These are phyloP conservation scores for Hymenoscyphus infarciens DNA, from an alignment of 2,329 filamentous ascomycete species.

Conservation along the genomic window DNA sequence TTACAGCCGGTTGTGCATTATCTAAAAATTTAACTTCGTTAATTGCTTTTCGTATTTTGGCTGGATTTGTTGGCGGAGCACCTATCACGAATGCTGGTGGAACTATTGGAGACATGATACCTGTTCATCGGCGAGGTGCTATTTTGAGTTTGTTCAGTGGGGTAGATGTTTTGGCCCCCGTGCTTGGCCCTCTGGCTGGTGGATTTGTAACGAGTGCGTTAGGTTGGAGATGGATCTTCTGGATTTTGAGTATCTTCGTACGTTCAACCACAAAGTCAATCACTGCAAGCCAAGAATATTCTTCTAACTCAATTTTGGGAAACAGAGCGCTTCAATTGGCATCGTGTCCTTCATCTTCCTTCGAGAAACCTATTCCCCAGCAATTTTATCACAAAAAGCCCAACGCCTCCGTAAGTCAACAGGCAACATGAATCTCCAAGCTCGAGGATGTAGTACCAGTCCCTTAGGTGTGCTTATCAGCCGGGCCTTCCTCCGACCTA, in stretches of 20 bases:
- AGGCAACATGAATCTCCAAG: conserved; percentile 48
- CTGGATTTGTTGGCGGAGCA: conserved; percentile 55
- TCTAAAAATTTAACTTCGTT: conserved; percentile 39
- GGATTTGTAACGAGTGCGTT: conserved; percentile 44
- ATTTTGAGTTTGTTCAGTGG: conserved; percentile 51
- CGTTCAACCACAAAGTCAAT: conserved; percentile 14
- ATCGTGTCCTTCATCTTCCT: conserved; percentile 19
- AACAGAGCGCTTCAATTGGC: conserved; percentile 27
- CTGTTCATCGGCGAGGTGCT: conserved; percentile 51
- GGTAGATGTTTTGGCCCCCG: conserved; percentile 39
- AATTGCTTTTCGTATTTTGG: conserved; percentile 56
- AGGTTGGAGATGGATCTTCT: conserved; percentile 45
- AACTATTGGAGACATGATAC: conserved; percentile 62
- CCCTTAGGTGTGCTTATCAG: conserved; percentile 34
- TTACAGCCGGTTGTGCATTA: not conserved
- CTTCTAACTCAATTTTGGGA: conserved; percentile 25
- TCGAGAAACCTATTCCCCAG: conserved; percentile 46
- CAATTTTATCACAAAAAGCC: conserved; percentile 44
- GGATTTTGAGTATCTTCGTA: conserved; percentile 37
- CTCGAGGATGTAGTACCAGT: conserved; percentile 33
- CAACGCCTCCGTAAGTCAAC: conserved; percentile 45
- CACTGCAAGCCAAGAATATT: conserved; percentile 13
- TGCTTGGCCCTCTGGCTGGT: conserved; percentile 43
- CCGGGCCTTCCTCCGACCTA: conserved; percentile 38
- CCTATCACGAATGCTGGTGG: conserved; percentile 57